Conservation (phyloP, 495 filamentous ascomycete species). For the Penicillium lividum region DNA sequence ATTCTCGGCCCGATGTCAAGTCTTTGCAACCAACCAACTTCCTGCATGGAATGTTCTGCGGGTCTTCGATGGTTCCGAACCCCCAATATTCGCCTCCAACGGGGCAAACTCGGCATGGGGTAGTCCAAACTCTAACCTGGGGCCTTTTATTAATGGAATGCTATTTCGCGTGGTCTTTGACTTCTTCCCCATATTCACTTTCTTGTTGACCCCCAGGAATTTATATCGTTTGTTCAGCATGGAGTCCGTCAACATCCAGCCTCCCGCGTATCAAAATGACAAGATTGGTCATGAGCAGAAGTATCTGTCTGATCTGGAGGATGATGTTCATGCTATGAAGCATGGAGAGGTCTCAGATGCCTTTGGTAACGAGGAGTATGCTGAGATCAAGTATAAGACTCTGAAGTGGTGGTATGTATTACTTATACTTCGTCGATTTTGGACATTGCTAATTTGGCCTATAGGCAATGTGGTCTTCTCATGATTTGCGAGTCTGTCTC, state of each 20-base stretch:
- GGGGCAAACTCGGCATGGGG: conserved; percentile 13
- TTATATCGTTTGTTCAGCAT: conserved; percentile 13
- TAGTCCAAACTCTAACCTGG: conserved; percentile 2
- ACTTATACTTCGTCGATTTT: background rate
- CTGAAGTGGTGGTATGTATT: conserved; percentile 48
- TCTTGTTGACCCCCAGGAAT: conserved; percentile 4
- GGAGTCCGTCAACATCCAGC: conserved; percentile 22
- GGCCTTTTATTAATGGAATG: conserved; percentile 9
- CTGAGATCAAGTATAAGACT: conserved; percentile 50
- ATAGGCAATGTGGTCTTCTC: conserved; percentile 46
- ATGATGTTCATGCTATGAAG: conserved; percentile 42
- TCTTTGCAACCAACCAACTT: conserved; percentile 1
- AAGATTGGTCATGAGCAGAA: conserved; percentile 23
- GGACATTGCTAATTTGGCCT: background rate
- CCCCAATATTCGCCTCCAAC: conserved; percentile 10
- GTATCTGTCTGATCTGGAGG: conserved; percentile 15
- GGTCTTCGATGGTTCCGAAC: conserved; percentile 23
- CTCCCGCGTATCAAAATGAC: conserved; percentile 25
- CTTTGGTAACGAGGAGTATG: conserved; percentile 45
- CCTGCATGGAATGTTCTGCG: conserved; percentile 13
- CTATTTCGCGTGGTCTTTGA: background rate
- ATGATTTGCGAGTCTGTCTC: conserved; percentile 73
- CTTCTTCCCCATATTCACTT: background rate
- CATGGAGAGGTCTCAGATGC: conserved; percentile 35
- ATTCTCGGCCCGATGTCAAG: conserved; percentile 15